phyloP scores from a whole-genome alignment of 1,284 basidiomycete genomes.

The Tilletia indica region DNA sequence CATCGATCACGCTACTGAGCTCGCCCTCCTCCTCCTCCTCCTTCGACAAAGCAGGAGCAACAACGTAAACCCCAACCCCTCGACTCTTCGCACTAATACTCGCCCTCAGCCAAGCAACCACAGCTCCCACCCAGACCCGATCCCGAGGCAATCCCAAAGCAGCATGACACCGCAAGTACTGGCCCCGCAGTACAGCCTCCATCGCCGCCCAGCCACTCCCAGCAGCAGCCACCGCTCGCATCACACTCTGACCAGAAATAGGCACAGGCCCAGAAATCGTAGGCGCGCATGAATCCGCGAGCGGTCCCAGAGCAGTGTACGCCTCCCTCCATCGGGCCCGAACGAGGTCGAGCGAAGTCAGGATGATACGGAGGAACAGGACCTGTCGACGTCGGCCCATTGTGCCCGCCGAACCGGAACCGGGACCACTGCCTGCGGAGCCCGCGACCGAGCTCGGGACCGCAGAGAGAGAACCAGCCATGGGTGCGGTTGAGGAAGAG shows the following conservation, averaged over 20 bases:
- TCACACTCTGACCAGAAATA: background rate
- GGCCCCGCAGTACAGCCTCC: constrained; percentile 71
- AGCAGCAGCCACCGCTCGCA: background rate
- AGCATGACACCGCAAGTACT: constrained; percentile 68
- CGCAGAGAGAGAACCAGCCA: background rate
- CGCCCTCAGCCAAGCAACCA: constrained; percentile 59
- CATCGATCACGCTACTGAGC: background rate
- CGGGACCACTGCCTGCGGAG: background rate
- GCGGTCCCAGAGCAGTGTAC: constrained; percentile 23
- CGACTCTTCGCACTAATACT: background rate
- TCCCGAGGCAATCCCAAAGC: constrained; percentile 64
- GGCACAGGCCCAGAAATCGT: background rate
- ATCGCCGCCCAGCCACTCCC: constrained; percentile 62
- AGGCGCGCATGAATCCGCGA: constrained; percentile 58
- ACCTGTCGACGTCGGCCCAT: constrained; percentile 9
- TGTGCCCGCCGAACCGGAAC: background rate
- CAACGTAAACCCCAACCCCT: too few relatives aligned
- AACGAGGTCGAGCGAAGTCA: constrained; percentile 10
- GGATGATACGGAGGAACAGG: constrained; percentile 7
- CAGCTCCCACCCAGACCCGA: constrained; percentile 71
- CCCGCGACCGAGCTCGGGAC: background rate
- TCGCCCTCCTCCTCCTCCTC: background rate
- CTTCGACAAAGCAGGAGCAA: too few relatives aligned
- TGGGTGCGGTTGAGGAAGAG: background rate
- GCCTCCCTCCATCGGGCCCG: constrained; percentile 25